Percentiles rank a stretch among this genome's conserved stretches.
These are phyloP conservation scores for Suillus tomentosus DNA, from an alignment of 768 basidiomycete species.

Conservation along the genomic window DNA sequence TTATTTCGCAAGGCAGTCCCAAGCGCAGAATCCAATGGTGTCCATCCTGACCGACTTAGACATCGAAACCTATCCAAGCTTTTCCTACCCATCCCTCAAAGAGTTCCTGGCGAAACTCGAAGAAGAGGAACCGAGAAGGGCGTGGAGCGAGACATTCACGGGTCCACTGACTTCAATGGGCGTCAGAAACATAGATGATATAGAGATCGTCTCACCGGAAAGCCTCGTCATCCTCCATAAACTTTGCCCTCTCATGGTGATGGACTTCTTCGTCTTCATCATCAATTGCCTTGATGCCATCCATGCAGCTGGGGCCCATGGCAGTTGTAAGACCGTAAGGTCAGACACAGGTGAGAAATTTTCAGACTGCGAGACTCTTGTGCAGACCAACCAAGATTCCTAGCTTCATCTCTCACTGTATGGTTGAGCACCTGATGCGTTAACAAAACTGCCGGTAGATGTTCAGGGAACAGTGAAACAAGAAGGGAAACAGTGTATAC, in stretches of 20 bases:
- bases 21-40: neutral
- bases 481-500: slow-evolving; percentile 1
- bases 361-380: neutral
- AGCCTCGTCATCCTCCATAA: slow-evolving; percentile 3
- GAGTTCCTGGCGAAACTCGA: neutral
- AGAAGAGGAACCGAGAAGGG: neutral
- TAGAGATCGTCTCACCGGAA: slow-evolving; percentile 2
- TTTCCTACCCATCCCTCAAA: slow-evolving; percentile 4
- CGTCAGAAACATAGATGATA: slow-evolving; percentile 1
- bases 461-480: neutral
- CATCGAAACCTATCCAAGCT: neutral
- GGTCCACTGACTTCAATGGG: slow-evolving; percentile 7
- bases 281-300: neutral
- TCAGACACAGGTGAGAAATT: slow-evolving; percentile 1
- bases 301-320: slow-evolving; percentile 1
- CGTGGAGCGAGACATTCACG: neutral
- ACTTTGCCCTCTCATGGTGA: too few relatives aligned
- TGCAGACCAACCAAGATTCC: neutral
- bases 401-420: neutral
- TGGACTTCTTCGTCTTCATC: neutral
- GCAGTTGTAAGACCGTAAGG: neutral
- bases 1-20: neutral
- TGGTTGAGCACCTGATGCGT: neutral
- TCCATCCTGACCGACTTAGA: neutral
- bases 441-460: neutral